phyloP scores from a whole-genome alignment of 116 monocot genomes.

The Posidonia oceanica region DNA sequence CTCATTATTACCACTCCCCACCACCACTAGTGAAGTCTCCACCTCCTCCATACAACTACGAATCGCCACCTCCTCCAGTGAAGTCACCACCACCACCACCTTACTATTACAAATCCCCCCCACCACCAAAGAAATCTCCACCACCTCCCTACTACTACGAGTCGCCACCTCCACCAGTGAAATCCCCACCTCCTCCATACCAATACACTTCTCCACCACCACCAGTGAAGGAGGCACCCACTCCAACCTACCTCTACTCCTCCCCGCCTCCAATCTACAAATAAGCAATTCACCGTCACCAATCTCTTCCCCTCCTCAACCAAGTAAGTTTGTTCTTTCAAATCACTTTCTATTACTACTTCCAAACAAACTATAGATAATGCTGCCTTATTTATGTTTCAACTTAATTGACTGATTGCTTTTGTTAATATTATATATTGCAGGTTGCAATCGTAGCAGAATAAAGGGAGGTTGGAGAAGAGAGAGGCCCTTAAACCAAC shows the following conservation, averaged over 20 bases:
- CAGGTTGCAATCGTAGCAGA: neutral
- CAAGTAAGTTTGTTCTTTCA: neutral
- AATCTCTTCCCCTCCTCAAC: neutral
- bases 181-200: neutral
- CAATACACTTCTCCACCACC: conserved; percentile 1
- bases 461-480: neutral
- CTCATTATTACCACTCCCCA: neutral
- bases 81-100: too few relatives aligned
- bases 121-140: too few relatives aligned
- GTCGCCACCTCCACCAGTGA: too few relatives aligned
- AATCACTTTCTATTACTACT: neutral
- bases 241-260: neutral
- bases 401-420: neutral
- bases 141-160: too few relatives aligned
- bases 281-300: neutral
- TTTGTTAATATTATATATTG: neutral
- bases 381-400: neutral
- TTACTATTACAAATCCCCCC: too few relatives aligned
- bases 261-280: conserved; percentile 1
- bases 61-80: neutral
- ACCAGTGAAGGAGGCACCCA: neutral
- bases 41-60: neutral
- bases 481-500: neutral
- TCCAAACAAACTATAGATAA: neutral
- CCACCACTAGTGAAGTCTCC: neutral